phyloP scores from a whole-genome alignment of 306 rosid genomes.

The Begonia peltatifolia region DNA sequence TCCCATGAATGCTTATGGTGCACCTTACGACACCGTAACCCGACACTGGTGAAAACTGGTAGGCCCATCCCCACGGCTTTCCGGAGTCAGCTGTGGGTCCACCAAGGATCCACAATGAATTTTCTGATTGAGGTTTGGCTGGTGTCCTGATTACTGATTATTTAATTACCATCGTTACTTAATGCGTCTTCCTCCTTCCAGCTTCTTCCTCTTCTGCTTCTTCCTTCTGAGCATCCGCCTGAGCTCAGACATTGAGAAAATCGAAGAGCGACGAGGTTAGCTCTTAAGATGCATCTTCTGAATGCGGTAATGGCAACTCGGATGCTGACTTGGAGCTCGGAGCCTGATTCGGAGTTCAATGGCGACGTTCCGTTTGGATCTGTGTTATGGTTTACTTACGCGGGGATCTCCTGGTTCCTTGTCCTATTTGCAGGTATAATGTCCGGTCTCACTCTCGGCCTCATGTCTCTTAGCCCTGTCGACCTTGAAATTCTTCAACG shows the following conservation, averaged over 20 bases:
- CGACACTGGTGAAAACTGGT: no score
- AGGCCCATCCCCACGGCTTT: no score
- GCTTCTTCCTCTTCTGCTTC: no score
- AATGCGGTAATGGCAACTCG: constrained; percentile 33
- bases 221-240: neutral
- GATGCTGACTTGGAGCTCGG: constrained; percentile 33
- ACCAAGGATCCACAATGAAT: no score
- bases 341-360: constrained; percentile 5
- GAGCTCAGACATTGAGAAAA: neutral
- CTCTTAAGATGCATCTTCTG: constrained; percentile 17
- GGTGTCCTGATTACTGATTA: no score
- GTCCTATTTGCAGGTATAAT: constrained; percentile 83
- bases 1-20: no score
- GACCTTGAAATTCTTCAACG: constrained; percentile 80
- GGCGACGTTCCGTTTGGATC: constrained; percentile 48
- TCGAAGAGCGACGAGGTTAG: constrained; percentile 2
- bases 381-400: constrained; percentile 52
- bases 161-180: no score
- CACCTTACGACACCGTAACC: no score
- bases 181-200: no score
- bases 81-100: no score
- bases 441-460: constrained; percentile 85
- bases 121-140: no score
- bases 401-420: constrained; percentile 42
- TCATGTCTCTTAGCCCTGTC: constrained; percentile 65